Conservation (phyloP, 768 basidiomycete species). For the Lentinula boryana region DNA sequence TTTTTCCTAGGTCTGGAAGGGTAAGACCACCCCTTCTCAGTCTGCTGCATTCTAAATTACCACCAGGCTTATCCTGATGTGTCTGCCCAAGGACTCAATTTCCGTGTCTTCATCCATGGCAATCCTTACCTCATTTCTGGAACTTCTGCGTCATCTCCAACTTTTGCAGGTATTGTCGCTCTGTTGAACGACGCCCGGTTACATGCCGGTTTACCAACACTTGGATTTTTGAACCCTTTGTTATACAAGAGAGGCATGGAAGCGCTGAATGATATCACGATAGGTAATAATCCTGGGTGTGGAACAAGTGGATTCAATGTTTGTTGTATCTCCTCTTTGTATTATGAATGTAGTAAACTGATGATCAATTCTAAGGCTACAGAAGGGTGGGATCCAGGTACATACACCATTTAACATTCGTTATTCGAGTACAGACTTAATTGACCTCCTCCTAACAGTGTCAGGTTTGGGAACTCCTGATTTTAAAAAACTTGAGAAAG, state of each 20-base stretch:
- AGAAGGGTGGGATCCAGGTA: conserved; percentile 55
- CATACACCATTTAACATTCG: conserved; percentile 11
- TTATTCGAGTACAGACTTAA: neutral
- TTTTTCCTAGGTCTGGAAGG: conserved; percentile 38
- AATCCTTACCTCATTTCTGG: conserved; percentile 38
- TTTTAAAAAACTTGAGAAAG: conserved; percentile 24
- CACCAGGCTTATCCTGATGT: conserved; percentile 61
- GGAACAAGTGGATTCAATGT: conserved; percentile 65
- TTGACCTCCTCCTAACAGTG: conserved; percentile 6
- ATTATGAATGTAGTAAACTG: neutral
- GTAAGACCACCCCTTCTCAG: conserved; percentile 20
- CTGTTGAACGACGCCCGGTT: conserved; percentile 62
- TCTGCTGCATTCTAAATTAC: neutral
- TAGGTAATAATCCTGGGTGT: conserved; percentile 44
- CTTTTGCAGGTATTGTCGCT: conserved; percentile 58
- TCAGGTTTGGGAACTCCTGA: conserved; percentile 14
- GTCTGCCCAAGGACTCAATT: conserved; percentile 48
- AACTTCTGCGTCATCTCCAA: conserved; percentile 61
- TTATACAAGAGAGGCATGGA: conserved; percentile 36
- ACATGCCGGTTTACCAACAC: conserved; percentile 27
- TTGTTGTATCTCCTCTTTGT: conserved; percentile 16
- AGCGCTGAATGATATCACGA: conserved; percentile 51
- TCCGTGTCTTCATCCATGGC: conserved; percentile 42
- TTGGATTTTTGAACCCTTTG: conserved; percentile 68
- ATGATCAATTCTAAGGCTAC: conserved; percentile 27